phyloP scores from a whole-genome alignment of 2,329 filamentous ascomycete genomes.

The Trichoderma atroviride region DNA sequence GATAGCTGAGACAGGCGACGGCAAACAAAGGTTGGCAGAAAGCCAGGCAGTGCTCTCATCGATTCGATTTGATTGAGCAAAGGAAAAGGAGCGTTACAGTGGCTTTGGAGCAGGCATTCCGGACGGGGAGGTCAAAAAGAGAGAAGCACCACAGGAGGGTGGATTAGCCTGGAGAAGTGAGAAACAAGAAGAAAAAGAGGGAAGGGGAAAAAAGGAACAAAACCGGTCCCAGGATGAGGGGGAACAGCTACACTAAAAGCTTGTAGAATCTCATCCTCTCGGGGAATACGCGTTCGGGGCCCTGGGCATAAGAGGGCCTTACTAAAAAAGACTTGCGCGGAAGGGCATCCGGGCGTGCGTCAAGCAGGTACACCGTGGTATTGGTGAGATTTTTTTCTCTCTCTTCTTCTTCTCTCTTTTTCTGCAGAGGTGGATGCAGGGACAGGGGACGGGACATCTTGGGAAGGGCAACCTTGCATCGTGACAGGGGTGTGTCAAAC shows the following conservation, averaged over 20 bases:
- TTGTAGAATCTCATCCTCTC: conserved; percentile 10
- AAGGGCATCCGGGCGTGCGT: conserved; percentile 19
- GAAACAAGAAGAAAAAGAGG: background rate
- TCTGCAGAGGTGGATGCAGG: conserved; percentile 15
- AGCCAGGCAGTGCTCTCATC: conserved; percentile 19
- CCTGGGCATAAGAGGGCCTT: background rate
- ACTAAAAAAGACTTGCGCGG: conserved; percentile 15
- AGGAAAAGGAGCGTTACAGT: conserved; percentile 4
- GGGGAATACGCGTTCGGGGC: conserved; percentile 20
- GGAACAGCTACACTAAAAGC: conserved; percentile 25
- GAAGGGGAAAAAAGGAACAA: conserved; percentile 1
- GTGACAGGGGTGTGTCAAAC: conserved; percentile 22
- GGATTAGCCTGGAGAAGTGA: conserved; percentile 2
- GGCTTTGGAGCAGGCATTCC: conserved; percentile 6
- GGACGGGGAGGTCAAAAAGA: background rate
- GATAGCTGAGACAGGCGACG: conserved; percentile 11
- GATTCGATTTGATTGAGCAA: conserved; percentile 18
- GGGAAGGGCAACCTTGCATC: conserved; percentile 26
- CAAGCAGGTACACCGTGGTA: background rate
- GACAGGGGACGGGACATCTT: conserved; percentile 25
- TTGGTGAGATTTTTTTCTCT: conserved; percentile 23
- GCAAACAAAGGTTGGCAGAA: conserved; percentile 7
- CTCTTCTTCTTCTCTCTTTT: background rate
- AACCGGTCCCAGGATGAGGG: conserved; percentile 9
- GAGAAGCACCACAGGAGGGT: conserved; percentile 11